Evolutionary conservation across 768 basidiomycete species (phyloP), one percentile per base, ranked within the genome.

Genomic region (Clavulina sp.): DNA sequence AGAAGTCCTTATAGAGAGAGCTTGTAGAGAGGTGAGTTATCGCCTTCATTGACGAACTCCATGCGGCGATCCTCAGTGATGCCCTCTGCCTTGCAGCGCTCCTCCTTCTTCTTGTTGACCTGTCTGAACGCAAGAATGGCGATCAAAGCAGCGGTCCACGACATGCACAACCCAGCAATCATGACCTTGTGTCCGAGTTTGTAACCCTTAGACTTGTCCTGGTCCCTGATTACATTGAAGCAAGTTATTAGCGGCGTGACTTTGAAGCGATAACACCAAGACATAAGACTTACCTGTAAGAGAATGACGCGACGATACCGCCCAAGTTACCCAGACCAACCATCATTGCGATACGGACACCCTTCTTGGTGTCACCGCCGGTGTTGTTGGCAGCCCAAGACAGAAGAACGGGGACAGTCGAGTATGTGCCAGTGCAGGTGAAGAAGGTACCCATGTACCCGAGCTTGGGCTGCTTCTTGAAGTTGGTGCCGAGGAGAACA

Each of bases 361-460:
- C 77, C 51, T 70, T 68, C 57, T 73, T 72, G 47, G 73, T 54
- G 57, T 75, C 75, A 23, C 77, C 75, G 23, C 77, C 77, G 0
- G 73, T 70, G 50, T 76, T 74, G 5, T 72, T 71, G 2, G 70
- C 68, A 1, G 66, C 71, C 78, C 78, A 80, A 32, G 75, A 73
- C 1, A 79, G 60, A 26, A 60, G 59, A 19, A 76, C 64, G 3
- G 65, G 64, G 49, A 77, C 66, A 4, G 69, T 70, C 0, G 78
- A 73, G 57, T 64, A 77, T 4, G 75, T 70, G 19, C 77, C 77
- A 19, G 67, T 61, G 3, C 75, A 72, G 26, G 73, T 46, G 29
- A 54, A 50, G 28, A 54, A 32, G 5, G 53, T 48, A 4, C 49
- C 53, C 13, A 33, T 26, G 50, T 53, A 52, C 34, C 50, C 50